These are phyloP conservation scores for Serendipita indica DNA, from an alignment of 768 basidiomycete genomes.

Conservation along the genomic window DNA sequence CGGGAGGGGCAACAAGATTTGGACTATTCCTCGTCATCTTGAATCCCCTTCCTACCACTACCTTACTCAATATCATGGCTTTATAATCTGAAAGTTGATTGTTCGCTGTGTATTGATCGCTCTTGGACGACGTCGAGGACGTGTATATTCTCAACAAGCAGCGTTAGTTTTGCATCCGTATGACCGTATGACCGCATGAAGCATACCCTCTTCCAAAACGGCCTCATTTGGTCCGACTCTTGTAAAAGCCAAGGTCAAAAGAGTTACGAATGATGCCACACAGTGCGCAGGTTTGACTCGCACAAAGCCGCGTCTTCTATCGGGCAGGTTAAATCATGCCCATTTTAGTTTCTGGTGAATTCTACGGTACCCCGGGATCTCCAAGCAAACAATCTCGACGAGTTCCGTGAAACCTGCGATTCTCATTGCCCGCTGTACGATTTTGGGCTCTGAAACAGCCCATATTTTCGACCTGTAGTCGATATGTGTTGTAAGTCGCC, in stretches of 20 bases:
- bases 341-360: conserved; percentile 15
- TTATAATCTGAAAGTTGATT: conserved; percentile 30
- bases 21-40: conserved; percentile 46
- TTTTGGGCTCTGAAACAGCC: conserved; percentile 43
- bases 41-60: conserved; percentile 29
- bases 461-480: conserved; percentile 39
- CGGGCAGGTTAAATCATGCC: conserved; percentile 3
- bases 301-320: conserved; percentile 33
- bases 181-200: conserved; percentile 21
- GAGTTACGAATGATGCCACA: conserved; percentile 44
- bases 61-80: conserved; percentile 38
- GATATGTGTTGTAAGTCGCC: conserved; percentile 45
- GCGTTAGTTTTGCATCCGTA: not conserved
- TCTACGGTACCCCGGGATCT: conserved; percentile 23
- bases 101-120: conserved; percentile 51
- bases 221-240: conserved; percentile 33
- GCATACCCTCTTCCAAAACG: conserved; percentile 25
- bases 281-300: conserved; percentile 34
- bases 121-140: conserved; percentile 64
- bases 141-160: conserved; percentile 60
- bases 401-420: conserved; percentile 63
- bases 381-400: conserved; percentile 50
- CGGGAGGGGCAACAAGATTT: conserved; percentile 22
- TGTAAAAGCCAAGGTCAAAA: conserved; percentile 45
- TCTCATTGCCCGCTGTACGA: conserved; percentile 51